phyloP scores from a whole-genome alignment of 768 basidiomycete genomes.

The Trametes punicea region DNA sequence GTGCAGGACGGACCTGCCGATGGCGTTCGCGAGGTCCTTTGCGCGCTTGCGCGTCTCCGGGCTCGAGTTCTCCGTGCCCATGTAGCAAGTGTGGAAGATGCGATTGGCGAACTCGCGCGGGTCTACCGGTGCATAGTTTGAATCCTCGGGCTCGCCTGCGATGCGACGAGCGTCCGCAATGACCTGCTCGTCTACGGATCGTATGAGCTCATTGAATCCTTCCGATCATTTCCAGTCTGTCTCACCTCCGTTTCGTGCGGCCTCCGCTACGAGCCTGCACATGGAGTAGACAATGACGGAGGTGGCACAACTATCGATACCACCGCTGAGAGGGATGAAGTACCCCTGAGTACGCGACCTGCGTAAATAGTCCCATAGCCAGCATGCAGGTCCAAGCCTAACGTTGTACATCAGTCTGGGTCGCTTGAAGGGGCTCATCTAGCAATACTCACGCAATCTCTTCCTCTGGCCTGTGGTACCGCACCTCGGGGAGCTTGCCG shows the following conservation, averaged over 20 bases:
- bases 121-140: slow-evolving; percentile 81
- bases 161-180: slow-evolving; percentile 90
- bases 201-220: too few species aligned
- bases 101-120: slow-evolving; percentile 80
- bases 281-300: slow-evolving; percentile 95
- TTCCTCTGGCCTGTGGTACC: slow-evolving; percentile 88
- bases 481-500: slow-evolving; percentile 41
- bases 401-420: background rate
- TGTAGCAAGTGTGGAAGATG: slow-evolving; percentile 97
- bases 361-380: slow-evolving; percentile 99
- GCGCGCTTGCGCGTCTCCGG: slow-evolving; percentile 82
- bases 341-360: slow-evolving; percentile 93
- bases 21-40: slow-evolving; percentile 80
- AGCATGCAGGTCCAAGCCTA: slow-evolving; percentile 95
- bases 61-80: slow-evolving; percentile 98
- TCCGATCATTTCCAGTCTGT: too few species aligned
- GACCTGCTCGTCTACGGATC: slow-evolving; percentile 68
- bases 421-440: too few species aligned
- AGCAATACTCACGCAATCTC: slow-evolving; percentile 83
- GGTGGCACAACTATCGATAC: slow-evolving; percentile 97
- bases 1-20: slow-evolving; percentile 74
- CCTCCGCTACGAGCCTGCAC: slow-evolving; percentile 87
- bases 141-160: slow-evolving; percentile 76
- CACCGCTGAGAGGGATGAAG: slow-evolving; percentile 93
- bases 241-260: slow-evolving; percentile 69